phyloP scores from a whole-genome alignment of 2,329 filamentous ascomycete genomes.

The Basipetospora chlamydospora region DNA sequence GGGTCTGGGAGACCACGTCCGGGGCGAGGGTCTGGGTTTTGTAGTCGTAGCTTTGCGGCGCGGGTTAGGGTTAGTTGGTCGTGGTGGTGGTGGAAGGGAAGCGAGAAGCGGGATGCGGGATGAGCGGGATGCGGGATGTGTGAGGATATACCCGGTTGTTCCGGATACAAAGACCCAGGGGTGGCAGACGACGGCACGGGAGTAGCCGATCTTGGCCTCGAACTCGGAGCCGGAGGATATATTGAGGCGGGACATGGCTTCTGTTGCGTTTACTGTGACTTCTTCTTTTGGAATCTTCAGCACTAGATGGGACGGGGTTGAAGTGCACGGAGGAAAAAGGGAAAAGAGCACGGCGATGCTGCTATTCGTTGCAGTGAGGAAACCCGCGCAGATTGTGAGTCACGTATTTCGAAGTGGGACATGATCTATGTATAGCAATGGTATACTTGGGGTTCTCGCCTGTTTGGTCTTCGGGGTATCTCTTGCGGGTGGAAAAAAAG shows the following conservation, averaged over 20 bases:
- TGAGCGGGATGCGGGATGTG: background rate
- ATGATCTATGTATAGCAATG: no score
- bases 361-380: no score
- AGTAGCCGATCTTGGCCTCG: constrained; percentile 38
- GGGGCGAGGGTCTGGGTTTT: constrained; percentile 27
- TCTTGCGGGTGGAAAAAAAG: no score
- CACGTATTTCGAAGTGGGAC: no score
- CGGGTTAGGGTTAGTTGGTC: background rate
- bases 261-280: no score
- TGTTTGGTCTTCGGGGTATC: no score
- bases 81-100: background rate
- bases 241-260: constrained; percentile 20
- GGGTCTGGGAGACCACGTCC: constrained; percentile 30
- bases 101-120: background rate
- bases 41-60: constrained; percentile 32
- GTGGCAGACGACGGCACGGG: constrained; percentile 34
- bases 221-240: constrained; percentile 37
- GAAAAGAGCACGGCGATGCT: no score
- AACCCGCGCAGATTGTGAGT: no score
- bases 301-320: no score
- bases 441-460: no score
- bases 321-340: no score
- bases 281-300: no score
- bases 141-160: constrained; percentile 27
- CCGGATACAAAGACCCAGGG: constrained; percentile 39